These are phyloP conservation scores for Diophrys appendiculata DNA, from an alignment of 73 alveolate species.

Conservation along the genomic window DNA sequence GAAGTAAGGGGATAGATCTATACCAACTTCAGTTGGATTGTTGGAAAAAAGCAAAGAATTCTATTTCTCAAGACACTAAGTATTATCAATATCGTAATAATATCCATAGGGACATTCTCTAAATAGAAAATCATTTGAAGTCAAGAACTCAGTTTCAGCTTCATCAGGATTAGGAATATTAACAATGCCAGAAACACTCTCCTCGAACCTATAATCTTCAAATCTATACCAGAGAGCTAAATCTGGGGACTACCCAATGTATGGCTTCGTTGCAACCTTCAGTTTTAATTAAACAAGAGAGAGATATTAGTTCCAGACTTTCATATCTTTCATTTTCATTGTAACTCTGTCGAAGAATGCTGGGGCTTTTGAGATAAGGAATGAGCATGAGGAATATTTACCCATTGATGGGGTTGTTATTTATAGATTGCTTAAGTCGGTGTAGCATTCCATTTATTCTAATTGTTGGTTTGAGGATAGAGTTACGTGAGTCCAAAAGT, in stretches of 20 bases:
- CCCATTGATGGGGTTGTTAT: not conserved
- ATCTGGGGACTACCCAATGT: not conserved
- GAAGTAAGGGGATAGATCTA: not conserved
- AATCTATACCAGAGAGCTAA: not conserved
- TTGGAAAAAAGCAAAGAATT: not conserved
- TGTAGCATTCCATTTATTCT: not conserved
- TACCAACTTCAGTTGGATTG: not conserved
- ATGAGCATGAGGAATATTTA: not conserved
- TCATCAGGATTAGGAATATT: not conserved
- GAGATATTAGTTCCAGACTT: not conserved
- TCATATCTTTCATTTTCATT: not conserved
- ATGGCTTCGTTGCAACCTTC: not conserved
- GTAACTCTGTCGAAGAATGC: not conserved
- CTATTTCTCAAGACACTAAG: not conserved
- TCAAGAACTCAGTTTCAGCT: not conserved
- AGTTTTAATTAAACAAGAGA: not conserved
- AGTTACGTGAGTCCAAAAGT: not conserved
- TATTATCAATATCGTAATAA: not conserved
- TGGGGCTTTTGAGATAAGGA: not conserved
- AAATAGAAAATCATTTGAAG: not conserved
- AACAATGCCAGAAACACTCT: not conserved
- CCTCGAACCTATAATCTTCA: not conserved
- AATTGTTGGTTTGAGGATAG: not conserved
- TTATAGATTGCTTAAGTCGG: not conserved
- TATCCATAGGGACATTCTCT: not conserved